These are phyloP conservation scores for Trypanosoma scelopori DNA, from an alignment of 208 protist genomes.

Conservation along the genomic window DNA sequence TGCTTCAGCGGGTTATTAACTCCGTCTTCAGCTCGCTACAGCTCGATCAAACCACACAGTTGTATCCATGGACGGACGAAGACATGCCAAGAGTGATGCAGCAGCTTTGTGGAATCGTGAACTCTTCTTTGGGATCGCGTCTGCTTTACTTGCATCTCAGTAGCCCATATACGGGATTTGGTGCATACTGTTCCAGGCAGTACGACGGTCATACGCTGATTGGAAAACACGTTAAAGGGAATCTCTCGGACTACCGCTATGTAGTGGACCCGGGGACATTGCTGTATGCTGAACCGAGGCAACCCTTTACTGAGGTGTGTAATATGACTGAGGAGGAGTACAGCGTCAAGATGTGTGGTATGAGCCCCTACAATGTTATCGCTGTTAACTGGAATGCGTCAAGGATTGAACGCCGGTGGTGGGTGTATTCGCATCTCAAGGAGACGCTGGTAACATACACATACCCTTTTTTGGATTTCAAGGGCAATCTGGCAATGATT, in stretches of 20 bases:
- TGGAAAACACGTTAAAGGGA: conserved; percentile 40
- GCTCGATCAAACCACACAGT: conserved; percentile 10
- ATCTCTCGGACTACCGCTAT: conserved; percentile 41
- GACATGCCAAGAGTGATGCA: conserved; percentile 52
- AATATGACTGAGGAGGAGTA: conserved; percentile 44
- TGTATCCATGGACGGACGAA: conserved; percentile 32
- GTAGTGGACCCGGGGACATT: conserved; percentile 28
- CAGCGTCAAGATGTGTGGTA: conserved; percentile 34
- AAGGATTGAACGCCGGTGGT: conserved; percentile 15
- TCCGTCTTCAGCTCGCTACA: conserved; percentile 28
- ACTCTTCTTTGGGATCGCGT: background rate
- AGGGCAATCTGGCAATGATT: conserved; percentile 41
- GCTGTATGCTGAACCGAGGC: conserved; percentile 30
- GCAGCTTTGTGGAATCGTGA: conserved; percentile 36
- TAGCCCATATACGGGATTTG: conserved; percentile 55
- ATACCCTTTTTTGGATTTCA: conserved; percentile 55
- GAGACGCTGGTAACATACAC: conserved; percentile 53
- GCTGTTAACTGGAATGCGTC: conserved; percentile 38
- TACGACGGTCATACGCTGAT: conserved; percentile 30
- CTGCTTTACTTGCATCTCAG: conserved; percentile 51
- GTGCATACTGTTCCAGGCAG: conserved; percentile 63
- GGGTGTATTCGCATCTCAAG: conserved; percentile 18
- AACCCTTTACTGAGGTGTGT: conserved; percentile 26
- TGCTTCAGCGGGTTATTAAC: conserved; percentile 31
- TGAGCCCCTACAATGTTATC: conserved; percentile 43